phyloP scores from a whole-genome alignment of 257 asterid genomes.

The Salvia hispanica region DNA sequence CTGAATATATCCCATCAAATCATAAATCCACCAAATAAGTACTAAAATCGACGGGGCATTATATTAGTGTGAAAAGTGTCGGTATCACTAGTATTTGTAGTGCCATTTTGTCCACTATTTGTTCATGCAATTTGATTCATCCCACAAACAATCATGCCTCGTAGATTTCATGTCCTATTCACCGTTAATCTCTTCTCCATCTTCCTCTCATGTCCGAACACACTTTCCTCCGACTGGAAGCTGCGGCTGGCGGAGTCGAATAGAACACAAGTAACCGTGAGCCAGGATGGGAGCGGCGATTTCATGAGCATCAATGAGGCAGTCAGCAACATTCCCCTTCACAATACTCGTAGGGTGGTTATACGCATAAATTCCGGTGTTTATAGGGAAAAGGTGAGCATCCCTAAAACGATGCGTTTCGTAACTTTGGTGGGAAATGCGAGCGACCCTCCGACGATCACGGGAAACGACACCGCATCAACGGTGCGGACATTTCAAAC shows the following conservation, averaged over 20 bases:
- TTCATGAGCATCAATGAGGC: slow-evolving; percentile 55
- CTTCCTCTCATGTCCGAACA: slow-evolving; percentile 26
- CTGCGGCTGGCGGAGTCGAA: slow-evolving; percentile 49
- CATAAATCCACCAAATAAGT: too few species aligned
- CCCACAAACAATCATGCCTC: slow-evolving; percentile 37
- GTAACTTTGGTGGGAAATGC: slow-evolving; percentile 47
- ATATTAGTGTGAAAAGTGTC: slow-evolving; percentile 1
- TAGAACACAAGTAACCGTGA: slow-evolving; percentile 39
- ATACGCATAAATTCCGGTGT: slow-evolving; percentile 49
- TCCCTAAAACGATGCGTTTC: slow-evolving; percentile 48
- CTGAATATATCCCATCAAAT: too few species aligned
- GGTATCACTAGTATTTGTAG: not conserved
- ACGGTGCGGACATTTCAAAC: slow-evolving; percentile 51
- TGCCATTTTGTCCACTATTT: not conserved
- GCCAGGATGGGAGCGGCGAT: slow-evolving; percentile 53
- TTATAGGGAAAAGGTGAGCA: slow-evolving; percentile 60
- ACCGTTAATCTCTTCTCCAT: slow-evolving; percentile 23
- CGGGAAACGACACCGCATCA: slow-evolving; percentile 56
- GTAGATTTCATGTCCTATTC: slow-evolving; percentile 20
- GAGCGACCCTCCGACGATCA: slow-evolving; percentile 48
- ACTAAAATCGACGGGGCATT: slow-evolving; percentile 6
- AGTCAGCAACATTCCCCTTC: slow-evolving; percentile 43
- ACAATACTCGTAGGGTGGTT: slow-evolving; percentile 47
- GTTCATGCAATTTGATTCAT: slow-evolving; percentile 18
- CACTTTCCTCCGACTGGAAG: slow-evolving; percentile 38